Conservation (phyloP, 208 protist genomes). For the Tritrichomonas foetus region DNA sequence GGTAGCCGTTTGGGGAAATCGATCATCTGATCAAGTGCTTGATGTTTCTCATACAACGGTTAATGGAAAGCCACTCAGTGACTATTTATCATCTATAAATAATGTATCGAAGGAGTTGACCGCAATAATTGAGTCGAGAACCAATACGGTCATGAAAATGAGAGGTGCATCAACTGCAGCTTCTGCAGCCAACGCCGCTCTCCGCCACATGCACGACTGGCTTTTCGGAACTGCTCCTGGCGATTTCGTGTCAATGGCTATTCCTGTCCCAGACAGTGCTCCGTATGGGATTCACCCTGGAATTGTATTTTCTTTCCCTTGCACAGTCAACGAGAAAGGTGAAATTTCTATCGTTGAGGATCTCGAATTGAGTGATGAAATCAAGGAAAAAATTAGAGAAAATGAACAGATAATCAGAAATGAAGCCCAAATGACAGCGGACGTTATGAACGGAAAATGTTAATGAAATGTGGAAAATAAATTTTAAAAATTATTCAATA, state of each 20-base stretch:
- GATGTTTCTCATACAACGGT: neutral
- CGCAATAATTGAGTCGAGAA: neutral
- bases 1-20: constrained; percentile 30
- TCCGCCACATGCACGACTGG: constrained; percentile 67
- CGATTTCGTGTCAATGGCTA: constrained; percentile 75
- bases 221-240: constrained; percentile 57
- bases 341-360: neutral
- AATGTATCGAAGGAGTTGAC: neutral
- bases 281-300: neutral
- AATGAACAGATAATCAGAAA: neutral
- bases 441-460: too few relatives aligned
- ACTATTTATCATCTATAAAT: neutral
- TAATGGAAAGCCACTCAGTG: neutral
- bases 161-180: constrained; percentile 73
- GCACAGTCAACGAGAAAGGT: constrained; percentile 1
- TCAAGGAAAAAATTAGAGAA: neutral
- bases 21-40: neutral
- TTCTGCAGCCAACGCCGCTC: constrained; percentile 74
- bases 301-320: constrained; percentile 1
- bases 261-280: neutral
- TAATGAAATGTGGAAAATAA: too few relatives aligned
- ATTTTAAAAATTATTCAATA: too few relatives aligned
- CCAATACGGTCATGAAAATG: constrained; percentile 69
- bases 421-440: neutral
- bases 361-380: neutral